Evolutionary conservation across 805 yeast genomes (phyloP).

Genomic region (Candida sithepensis): DNA sequence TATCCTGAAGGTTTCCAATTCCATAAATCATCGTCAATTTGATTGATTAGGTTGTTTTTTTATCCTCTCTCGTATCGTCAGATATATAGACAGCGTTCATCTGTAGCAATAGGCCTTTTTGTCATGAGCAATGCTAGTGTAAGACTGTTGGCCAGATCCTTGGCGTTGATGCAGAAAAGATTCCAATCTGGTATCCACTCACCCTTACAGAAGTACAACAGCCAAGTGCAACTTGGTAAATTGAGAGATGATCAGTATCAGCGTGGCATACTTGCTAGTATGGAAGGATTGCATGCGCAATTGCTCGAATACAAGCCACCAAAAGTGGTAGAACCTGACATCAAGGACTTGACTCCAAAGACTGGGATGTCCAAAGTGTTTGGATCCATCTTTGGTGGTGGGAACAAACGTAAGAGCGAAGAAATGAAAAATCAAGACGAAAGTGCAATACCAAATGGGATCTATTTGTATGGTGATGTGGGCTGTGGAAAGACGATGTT

Average conservation of each 20-base stretch:
- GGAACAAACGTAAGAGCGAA: slow-evolving; percentile 3
- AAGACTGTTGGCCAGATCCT: background rate
- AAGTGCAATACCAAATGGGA: slow-evolving; percentile 64
- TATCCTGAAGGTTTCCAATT: too few species aligned
- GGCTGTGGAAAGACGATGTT: slow-evolving; percentile 99
- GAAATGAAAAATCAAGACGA: slow-evolving; percentile 9
- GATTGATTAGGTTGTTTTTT: too few species aligned
- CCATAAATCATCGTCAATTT: too few species aligned
- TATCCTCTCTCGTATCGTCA: background rate
- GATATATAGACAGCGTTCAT: too few species aligned
- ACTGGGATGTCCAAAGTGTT: slow-evolving; percentile 37
- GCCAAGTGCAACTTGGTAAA: slow-evolving; percentile 34
- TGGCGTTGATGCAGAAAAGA: slow-evolving; percentile 1
- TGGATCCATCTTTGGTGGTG: slow-evolving; percentile 28
- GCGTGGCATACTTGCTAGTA: slow-evolving; percentile 60
- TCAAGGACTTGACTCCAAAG: slow-evolving; percentile 48
- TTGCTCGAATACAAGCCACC: slow-evolving; percentile 62
- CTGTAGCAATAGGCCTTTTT: too few species aligned
- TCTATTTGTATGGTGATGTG: slow-evolving; percentile 93
- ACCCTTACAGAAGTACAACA: slow-evolving; percentile 30
- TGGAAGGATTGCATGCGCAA: slow-evolving; percentile 56
- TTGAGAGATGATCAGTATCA: slow-evolving; percentile 78
- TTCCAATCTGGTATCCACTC: slow-evolving; percentile 15
- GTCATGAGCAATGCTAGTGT: background rate
- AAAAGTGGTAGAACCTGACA: slow-evolving; percentile 47